phyloP scores from a whole-genome alignment of 768 basidiomycete genomes.

The Kwoniella sp. region DNA sequence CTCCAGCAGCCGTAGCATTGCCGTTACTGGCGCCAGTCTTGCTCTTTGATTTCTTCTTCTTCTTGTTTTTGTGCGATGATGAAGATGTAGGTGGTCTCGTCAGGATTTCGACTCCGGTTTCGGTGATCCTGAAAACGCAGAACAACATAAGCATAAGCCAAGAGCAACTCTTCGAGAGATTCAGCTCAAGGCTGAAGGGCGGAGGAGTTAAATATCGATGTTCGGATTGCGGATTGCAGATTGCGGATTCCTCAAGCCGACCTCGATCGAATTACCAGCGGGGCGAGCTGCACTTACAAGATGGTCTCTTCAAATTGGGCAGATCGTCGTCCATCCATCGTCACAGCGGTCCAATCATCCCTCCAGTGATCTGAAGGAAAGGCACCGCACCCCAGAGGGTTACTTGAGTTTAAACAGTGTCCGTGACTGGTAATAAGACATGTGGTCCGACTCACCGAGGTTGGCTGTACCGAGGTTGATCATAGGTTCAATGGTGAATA shows the following conservation, averaged over 20 bases:
- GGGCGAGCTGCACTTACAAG: constrained; percentile 68
- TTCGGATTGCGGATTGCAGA: too few relatives aligned
- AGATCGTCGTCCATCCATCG: constrained; percentile 81
- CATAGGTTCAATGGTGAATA: constrained; percentile 73
- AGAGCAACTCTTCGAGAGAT: too few relatives aligned
- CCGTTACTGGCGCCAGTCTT: neutral
- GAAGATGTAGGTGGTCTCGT: constrained; percentile 59
- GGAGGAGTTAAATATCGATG: too few relatives aligned
- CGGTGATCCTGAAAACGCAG: constrained; percentile 69
- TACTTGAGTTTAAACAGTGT: neutral
- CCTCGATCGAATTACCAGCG: too few relatives aligned
- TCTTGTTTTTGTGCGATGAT: constrained; percentile 28
- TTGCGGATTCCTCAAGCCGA: too few relatives aligned
- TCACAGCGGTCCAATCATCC: constrained; percentile 95
- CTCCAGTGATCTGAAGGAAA: constrained; percentile 61
- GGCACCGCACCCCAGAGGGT: neutral
- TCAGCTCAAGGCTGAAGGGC: too few relatives aligned
- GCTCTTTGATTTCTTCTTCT: constrained; percentile 32
- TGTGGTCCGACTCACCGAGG: constrained; percentile 33
- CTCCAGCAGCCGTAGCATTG: constrained; percentile 1
- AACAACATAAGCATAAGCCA: too few relatives aligned
- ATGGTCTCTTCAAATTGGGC: constrained; percentile 98
- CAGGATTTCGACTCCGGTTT: constrained; percentile 83
- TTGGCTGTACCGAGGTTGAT: constrained; percentile 73
- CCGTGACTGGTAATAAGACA: neutral